Evolutionary conservation across 192 early-diverging fungal genomes (phyloP).

Genomic region (Coemansia sp.): DNA sequence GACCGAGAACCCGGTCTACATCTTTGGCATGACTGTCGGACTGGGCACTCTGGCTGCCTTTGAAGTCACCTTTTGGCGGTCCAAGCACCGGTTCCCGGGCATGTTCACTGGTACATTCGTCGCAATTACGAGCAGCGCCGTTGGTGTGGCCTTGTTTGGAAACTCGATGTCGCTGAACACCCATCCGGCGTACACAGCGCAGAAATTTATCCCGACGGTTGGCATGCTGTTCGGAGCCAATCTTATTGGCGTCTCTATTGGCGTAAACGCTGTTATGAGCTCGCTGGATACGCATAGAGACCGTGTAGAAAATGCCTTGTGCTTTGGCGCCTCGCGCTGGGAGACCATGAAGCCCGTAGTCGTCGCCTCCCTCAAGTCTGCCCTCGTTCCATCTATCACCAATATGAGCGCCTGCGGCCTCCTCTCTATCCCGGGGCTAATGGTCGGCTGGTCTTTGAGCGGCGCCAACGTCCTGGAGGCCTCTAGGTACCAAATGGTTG

Average conservation of each 20-base stretch:
- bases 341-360: slow-evolving; percentile 79
- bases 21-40: slow-evolving; percentile 61
- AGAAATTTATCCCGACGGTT: slow-evolving; percentile 84
- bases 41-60: slow-evolving; percentile 66
- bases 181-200: slow-evolving; percentile 69
- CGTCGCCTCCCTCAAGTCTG: slow-evolving; percentile 68
- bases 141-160: slow-evolving; percentile 23
- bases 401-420: slow-evolving; percentile 82
- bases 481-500: slow-evolving; percentile 81
- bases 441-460: slow-evolving; percentile 89
- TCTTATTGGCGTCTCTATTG: slow-evolving; percentile 74
- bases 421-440: slow-evolving; percentile 87
- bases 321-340: slow-evolving; percentile 81
- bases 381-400: slow-evolving; percentile 82
- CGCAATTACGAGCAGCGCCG: slow-evolving; percentile 43
- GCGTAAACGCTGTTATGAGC: slow-evolving; percentile 62
- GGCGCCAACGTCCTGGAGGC: slow-evolving; percentile 80
- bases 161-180: slow-evolving; percentile 68
- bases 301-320: slow-evolving; percentile 62
- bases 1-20: slow-evolving; percentile 62
- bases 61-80: slow-evolving; percentile 72
- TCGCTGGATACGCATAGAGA: slow-evolving; percentile 61
- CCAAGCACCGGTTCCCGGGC: slow-evolving; percentile 69
- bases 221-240: slow-evolving; percentile 89
- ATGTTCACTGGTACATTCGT: slow-evolving; percentile 66